Base-by-base conservation (phyloP, 2,329 filamentous ascomycete genomes). In the Lecanicillium sp. region DNA sequence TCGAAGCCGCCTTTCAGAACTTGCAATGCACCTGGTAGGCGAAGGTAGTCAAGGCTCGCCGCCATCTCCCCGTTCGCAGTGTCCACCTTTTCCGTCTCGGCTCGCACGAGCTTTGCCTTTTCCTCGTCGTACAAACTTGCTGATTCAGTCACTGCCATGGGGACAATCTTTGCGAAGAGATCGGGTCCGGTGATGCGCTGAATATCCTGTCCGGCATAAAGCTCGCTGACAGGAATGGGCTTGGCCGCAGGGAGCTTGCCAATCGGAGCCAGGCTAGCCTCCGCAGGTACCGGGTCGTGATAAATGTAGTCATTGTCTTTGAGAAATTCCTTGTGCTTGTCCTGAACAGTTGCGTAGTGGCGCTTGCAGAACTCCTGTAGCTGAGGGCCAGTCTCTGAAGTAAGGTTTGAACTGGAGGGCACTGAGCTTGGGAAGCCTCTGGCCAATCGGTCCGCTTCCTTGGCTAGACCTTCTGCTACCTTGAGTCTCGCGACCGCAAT, bases 271-370 rank as follows among this genome's bases (percentile, higher is more conserved):
- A 98, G 66, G 19, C 82, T 83, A 4, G 88, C 85, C 59, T 95
- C 88, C 9, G 82, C 80, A 0, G 92, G 90, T 2, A 98, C 82
- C 2, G 79, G 81, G 51, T 96, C 87, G 57, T 98, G 92, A 55
- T 98, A 98, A 56, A 98, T 95, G 60, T 92, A 96, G 57, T 98
- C 92, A 50, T 98, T 98, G 59, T 98, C 92, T 53, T 94, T 95
- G 49, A 75, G 71, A 35, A 89, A 72, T 44, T 85, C 80, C 14
- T 70, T 68, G 16, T 95, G 67, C 57, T 85, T 89, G 45, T 90
- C 84, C 55, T 94, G 84, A 3, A 95, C 82, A 22, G 78, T 82
- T 1, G 83, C 71, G 19, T 85, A 63, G 51, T 96, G 90, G 44
- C 88, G 78, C 58, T 87, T 94, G 13, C 86, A 81, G 47, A 94